Base-by-base conservation (phyloP, 805 yeast genomes). In the Candida vartiovaarae region DNA sequence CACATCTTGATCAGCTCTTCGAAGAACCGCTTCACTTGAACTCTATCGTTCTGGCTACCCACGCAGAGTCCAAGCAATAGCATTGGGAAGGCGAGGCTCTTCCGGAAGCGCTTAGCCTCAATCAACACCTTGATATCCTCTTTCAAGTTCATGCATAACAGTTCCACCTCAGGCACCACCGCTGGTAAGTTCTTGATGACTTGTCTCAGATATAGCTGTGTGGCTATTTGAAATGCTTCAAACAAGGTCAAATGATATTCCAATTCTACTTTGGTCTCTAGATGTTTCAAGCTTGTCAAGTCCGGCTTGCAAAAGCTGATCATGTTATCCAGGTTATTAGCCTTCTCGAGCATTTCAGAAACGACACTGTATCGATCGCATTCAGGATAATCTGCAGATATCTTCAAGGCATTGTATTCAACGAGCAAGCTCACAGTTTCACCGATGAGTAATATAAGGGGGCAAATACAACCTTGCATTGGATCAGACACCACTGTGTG, bases 391-490 rank as follows among this genome's bases (percentile, higher is more conserved):
- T 34, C 40, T 6, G 47, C 26, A 5, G 48, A 32, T 2, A 46
- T 39, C 28, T 39, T 46, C 24, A 45, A 24, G 1, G 48, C 35
- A 33, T 42, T 43, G 40, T 46, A 49, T 31, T 45, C 52, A 4
- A 49, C 52, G 24, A 49, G 44, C 26, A 49, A 34, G 4, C 48
- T 46, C 24, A 44, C 38, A 1, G 44, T 46, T 36, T 49, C 45
- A 3, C 88, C 91, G 42, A 85, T 68, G 10, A 79, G 60, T 32
- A 74, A 68, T 54, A 76, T 80, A 15, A 85, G 60, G 2, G 80
- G 80, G 48, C 84, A 78, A 27, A 84, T 80, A 10, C 84, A 72
- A 3, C 91, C 93, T 43, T 82, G 76, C 42, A 85, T 66, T 2
- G 95, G 85, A 60, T 83, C 86, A 39, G 47, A 33, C 24, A 5